These are phyloP conservation scores for Pichia cactophila DNA, from an alignment of 1,139 yeast species.

Conservation along the genomic window DNA sequence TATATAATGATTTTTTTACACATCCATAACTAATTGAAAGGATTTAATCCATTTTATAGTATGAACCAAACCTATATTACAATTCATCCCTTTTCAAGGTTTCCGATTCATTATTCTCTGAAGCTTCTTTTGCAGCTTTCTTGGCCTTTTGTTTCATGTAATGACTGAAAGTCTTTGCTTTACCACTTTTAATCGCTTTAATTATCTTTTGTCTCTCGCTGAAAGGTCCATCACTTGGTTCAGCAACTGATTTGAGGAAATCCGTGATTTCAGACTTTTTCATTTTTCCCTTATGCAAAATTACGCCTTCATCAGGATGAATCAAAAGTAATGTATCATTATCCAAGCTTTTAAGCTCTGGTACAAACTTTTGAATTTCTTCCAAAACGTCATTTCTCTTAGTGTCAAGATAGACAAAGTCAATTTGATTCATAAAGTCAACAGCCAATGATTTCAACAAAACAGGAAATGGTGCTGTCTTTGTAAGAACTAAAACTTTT, in stretches of 20 bases:
- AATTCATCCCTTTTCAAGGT: neutral
- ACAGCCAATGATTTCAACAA: constrained; percentile 66
- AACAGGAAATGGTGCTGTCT: constrained; percentile 46
- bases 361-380: constrained; percentile 5
- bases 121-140: constrained; percentile 3
- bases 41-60: too few species aligned
- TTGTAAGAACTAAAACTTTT: constrained; percentile 40
- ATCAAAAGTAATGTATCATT: constrained; percentile 16
- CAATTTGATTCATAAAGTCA: constrained; percentile 50
- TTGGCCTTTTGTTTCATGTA: constrained; percentile 11
- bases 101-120: neutral
- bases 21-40: too few species aligned
- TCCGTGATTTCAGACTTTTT: constrained; percentile 15
- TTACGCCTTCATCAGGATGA: constrained; percentile 12
- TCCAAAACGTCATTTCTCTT: constrained; percentile 6
- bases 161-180: constrained; percentile 18
- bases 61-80: neutral
- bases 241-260: constrained; percentile 17
- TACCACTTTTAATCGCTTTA: constrained; percentile 20
- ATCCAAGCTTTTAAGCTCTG: constrained; percentile 7
- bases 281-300: constrained; percentile 15
- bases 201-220: constrained; percentile 20
- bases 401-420: constrained; percentile 34
- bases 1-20: too few species aligned
- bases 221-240: constrained; percentile 23